Conservation (phyloP, 371 early-diverging fungal species). For the Apophysomyces variabilis region DNA sequence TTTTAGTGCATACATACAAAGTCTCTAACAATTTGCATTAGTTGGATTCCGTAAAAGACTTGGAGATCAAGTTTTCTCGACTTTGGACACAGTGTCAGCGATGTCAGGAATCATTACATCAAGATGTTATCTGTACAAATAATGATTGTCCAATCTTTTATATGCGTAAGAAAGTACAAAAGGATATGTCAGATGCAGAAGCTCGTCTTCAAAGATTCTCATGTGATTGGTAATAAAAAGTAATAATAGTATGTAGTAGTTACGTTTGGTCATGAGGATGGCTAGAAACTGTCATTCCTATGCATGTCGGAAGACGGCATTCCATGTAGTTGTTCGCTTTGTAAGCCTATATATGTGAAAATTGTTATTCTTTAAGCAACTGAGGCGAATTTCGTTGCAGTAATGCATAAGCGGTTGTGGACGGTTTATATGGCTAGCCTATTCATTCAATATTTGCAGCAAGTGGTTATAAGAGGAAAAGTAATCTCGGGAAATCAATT, state of each 20-base stretch:
- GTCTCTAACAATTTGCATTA: constrained; percentile 15
- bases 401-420: too few species aligned
- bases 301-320: too few species aligned
- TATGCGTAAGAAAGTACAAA: constrained; percentile 98
- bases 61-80: constrained; percentile 83
- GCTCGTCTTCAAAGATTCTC: constrained; percentile 67
- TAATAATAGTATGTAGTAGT: too few species aligned
- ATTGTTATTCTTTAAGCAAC: too few species aligned
- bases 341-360: too few species aligned
- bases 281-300: too few species aligned
- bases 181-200: constrained; percentile 86
- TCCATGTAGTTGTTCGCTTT: too few species aligned
- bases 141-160: constrained; percentile 99
- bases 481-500: constrained; percentile 2
- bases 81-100: constrained; percentile 99
- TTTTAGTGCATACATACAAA: too few species aligned
- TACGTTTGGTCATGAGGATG: too few species aligned
- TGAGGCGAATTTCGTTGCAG: too few species aligned
- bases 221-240: constrained; percentile 56
- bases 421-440: neutral
- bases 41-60: constrained; percentile 65
- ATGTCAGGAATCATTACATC: constrained; percentile 97
- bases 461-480: neutral
- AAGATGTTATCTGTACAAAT: constrained; percentile 97
- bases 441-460: neutral